Percentiles rank a stretch among this genome's conserved stretches.
phyloP scores from a whole-genome alignment of 2,329 filamentous ascomycete species.

The Alternaria burnsii region DNA sequence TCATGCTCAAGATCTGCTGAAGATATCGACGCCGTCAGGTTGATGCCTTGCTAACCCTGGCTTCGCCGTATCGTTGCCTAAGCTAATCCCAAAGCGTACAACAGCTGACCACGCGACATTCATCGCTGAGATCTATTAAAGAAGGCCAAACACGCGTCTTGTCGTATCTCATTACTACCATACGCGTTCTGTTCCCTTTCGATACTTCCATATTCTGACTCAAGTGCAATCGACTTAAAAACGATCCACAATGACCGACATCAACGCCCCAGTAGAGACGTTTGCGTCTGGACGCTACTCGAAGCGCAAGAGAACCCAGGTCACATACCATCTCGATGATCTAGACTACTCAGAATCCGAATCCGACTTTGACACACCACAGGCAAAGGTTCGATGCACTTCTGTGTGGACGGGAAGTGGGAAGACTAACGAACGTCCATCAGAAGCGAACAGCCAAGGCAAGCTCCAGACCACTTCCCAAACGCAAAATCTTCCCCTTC shows the following conservation, averaged over 20 bases:
- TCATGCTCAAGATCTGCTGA: background rate
- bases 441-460: constrained; percentile 35
- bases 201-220: background rate
- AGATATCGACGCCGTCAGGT: constrained; percentile 16
- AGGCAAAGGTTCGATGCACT: constrained; percentile 37
- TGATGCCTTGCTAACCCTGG: constrained; percentile 44
- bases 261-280: constrained; percentile 12
- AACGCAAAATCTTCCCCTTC: constrained; percentile 46
- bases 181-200: constrained; percentile 13
- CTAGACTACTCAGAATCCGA: constrained; percentile 32
- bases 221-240: background rate
- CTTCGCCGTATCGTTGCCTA: constrained; percentile 43
- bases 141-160: constrained; percentile 25
- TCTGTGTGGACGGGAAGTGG: background rate
- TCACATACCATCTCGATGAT: constrained; percentile 41
- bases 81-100: constrained; percentile 34
- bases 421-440: background rate
- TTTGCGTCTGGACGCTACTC: constrained; percentile 38
- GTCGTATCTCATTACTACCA: constrained; percentile 32
- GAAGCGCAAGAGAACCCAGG: constrained; percentile 46
- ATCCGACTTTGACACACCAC: constrained; percentile 26
- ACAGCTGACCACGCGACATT: constrained; percentile 23
- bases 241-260: constrained; percentile 27
- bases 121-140: constrained; percentile 29
- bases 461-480: constrained; percentile 33